A percentile compares a stretch with the other conserved stretches of the same genome.
Evolutionary conservation across 257 asterid genomes (phyloP).

Genomic region (Nemophila menziesii): DNA sequence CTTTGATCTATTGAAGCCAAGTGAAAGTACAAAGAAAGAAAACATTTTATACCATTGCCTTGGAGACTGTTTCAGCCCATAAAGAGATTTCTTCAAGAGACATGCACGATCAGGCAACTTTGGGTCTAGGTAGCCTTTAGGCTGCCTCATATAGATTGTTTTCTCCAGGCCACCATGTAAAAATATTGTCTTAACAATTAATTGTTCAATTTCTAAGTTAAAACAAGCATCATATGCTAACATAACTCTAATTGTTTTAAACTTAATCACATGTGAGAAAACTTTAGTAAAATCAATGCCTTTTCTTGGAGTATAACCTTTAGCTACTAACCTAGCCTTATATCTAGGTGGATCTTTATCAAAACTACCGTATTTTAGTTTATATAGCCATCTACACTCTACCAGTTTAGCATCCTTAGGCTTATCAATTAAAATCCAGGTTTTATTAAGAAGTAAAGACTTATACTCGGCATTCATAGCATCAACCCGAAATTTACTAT

Average conservation of each 20-base stretch:
- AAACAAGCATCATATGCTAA: neutral
- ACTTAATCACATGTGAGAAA: neutral
- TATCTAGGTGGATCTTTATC: no score
- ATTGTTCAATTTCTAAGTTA: neutral
- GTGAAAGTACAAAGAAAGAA: neutral
- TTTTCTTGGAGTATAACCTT: neutral
- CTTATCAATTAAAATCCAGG: no score
- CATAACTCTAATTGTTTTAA: neutral
- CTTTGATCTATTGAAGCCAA: neutral
- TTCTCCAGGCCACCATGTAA: neutral
- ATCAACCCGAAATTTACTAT: no score
- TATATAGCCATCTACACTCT: no score
- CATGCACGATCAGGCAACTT: neutral
- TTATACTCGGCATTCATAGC: no score
- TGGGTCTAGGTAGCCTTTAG: neutral
- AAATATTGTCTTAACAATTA: neutral
- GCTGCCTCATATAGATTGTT: neutral
- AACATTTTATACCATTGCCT: neutral
- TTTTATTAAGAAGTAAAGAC: no score
- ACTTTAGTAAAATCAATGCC: neutral
- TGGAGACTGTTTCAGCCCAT: neutral
- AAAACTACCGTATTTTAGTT: no score
- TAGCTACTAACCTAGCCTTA: no score
- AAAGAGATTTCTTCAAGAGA: neutral
- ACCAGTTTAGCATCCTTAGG: no score